phyloP scores from a whole-genome alignment of 805 yeast species.

The Kuraishia hungarica region DNA sequence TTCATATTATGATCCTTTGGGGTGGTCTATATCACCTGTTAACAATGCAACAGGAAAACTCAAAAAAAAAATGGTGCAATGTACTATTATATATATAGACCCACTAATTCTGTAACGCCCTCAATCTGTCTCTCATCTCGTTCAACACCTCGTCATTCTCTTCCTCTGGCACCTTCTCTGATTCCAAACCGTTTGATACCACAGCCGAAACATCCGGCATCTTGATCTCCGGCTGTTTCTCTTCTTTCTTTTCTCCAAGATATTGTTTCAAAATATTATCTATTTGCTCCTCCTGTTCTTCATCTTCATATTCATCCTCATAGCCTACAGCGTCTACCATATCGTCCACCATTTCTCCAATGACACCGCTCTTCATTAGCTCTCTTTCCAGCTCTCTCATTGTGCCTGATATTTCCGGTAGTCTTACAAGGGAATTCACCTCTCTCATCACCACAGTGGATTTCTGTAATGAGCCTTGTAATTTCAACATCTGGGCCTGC shows the following conservation, averaged over 20 bases:
- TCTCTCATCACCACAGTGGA: conserved; percentile 83
- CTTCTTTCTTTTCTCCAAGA: conserved; percentile 32
- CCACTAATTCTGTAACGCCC: conserved; percentile 60
- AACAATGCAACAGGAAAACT: background rate
- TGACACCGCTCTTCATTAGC: conserved; percentile 75
- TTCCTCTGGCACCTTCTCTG: conserved; percentile 35
- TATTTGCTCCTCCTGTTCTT: conserved; percentile 49
- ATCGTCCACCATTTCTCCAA: conserved; percentile 94
- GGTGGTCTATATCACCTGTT: background rate
- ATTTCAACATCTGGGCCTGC: conserved; percentile 76
- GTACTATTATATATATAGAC: background rate
- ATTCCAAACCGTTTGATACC: conserved; percentile 14
- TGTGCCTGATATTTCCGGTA: conserved; percentile 75
- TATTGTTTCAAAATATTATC: conserved; percentile 47
- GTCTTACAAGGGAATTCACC: conserved; percentile 64
- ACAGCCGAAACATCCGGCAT: conserved; percentile 28
- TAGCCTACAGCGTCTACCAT: conserved; percentile 65
- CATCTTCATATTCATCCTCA: conserved; percentile 55
- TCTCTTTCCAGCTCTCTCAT: conserved; percentile 86
- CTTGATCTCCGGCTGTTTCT: conserved; percentile 9
- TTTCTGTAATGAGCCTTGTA: conserved; percentile 73
- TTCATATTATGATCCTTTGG: background rate
- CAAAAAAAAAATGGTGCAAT: background rate
- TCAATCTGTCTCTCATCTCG: conserved; percentile 84
- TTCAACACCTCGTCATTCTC: conserved; percentile 70